These are phyloP conservation scores for Colletotrichum tropicale DNA, from an alignment of 2,329 filamentous ascomycete genomes.

Conservation along the genomic window DNA sequence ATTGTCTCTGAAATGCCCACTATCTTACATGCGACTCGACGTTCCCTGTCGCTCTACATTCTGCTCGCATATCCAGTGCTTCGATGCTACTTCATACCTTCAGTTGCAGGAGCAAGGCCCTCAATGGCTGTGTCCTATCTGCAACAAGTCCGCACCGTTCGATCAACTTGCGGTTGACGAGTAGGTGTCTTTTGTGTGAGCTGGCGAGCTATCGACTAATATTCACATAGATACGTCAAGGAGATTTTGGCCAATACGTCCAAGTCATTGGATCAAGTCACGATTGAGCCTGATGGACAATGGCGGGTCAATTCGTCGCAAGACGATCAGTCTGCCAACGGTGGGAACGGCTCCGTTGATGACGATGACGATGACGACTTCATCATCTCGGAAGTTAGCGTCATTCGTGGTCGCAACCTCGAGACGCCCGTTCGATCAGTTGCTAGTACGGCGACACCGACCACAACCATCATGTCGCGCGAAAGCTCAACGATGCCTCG, in stretches of 20 bases:
- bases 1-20: conserved; percentile 89
- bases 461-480: conserved; percentile 37
- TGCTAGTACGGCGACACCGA: conserved; percentile 41
- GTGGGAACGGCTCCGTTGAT: conserved; percentile 31
- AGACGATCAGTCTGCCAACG: conserved; percentile 25
- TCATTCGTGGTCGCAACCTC: conserved; percentile 34
- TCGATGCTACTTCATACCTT: conserved; percentile 90
- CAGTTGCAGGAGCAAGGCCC: conserved; percentile 95
- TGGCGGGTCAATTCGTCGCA: conserved; percentile 62
- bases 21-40: conserved; percentile 83
- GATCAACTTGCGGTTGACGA: conserved; percentile 86
- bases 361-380: conserved; percentile 51
- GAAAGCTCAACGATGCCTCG: conserved; percentile 42
- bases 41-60: conserved; percentile 79
- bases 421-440: conserved; percentile 40
- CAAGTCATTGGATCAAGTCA: conserved; percentile 79
- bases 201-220: conserved; percentile 17
- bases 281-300: conserved; percentile 83
- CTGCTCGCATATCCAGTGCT: conserved; percentile 93
- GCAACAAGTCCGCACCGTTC: conserved; percentile 82
- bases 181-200: conserved; percentile 49
- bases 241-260: conserved; percentile 82
- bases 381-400: conserved; percentile 49
- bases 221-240: conserved; percentile 68
- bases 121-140: conserved; percentile 95